Evolutionary conservation across 768 basidiomycete genomes (phyloP).

Genomic region (Calocybe gangraenosa): DNA sequence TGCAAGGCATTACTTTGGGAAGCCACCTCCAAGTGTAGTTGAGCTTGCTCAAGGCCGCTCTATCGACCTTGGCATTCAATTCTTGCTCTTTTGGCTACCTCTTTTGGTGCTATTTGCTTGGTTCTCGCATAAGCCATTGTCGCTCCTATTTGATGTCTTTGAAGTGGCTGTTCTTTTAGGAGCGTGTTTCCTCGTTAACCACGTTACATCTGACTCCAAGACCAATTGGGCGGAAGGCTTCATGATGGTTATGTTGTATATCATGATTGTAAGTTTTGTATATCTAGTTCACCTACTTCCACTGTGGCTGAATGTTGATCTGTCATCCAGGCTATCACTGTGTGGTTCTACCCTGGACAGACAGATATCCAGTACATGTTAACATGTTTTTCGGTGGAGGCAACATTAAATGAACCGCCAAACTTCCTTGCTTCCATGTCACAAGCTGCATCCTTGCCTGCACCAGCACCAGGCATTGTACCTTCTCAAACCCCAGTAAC

Average conservation of each 20-base stretch:
- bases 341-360: slow-evolving; percentile 35
- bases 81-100: slow-evolving; percentile 80
- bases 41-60: slow-evolving; percentile 60
- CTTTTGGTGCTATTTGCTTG: slow-evolving; percentile 64
- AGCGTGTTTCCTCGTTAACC: slow-evolving; percentile 73
- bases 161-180: slow-evolving; percentile 65
- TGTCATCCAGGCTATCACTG: slow-evolving; percentile 19
- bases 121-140: slow-evolving; percentile 57
- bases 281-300: background rate
- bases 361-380: slow-evolving; percentile 25
- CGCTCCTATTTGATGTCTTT: slow-evolving; percentile 65
- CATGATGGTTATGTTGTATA: slow-evolving; percentile 61
- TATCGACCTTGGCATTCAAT: slow-evolving; percentile 76
- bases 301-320: background rate
- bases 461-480: no score
- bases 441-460: no score
- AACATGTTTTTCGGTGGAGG: slow-evolving; percentile 17
- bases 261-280: slow-evolving; percentile 47
- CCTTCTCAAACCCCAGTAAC: no score
- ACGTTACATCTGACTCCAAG: slow-evolving; percentile 70
- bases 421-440: slow-evolving; percentile 4
- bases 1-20: slow-evolving; percentile 33
- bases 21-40: slow-evolving; percentile 39
- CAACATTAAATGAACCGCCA: slow-evolving; percentile 8
- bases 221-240: slow-evolving; percentile 77